These are phyloP conservation scores for Cyclotella choctawhatcheeana DNA, from an alignment of 108 stramenopile genomes.

Conservation along the genomic window DNA sequence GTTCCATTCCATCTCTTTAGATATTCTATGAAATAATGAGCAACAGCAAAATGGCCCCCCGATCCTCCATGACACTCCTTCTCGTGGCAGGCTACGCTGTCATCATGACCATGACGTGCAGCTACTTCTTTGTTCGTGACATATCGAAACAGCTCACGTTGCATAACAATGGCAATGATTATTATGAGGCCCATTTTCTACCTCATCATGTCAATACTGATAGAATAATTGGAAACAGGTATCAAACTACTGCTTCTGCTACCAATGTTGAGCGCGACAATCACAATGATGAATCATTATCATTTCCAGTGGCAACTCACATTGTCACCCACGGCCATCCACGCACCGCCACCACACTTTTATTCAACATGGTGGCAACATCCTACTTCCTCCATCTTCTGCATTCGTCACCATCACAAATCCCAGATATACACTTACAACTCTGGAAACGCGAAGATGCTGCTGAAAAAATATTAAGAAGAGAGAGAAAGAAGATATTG, in stretches of 20 bases:
- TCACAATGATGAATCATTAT: not conserved
- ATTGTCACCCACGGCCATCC: slow-evolving; percentile 41
- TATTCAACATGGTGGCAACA: slow-evolving; percentile 47
- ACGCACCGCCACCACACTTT: slow-evolving; percentile 43
- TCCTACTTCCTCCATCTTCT: slow-evolving; percentile 40
- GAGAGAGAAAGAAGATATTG: slow-evolving; percentile 3
- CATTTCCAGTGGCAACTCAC: slow-evolving; percentile 6
- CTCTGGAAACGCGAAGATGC: slow-evolving; percentile 17
- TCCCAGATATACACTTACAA: slow-evolving; percentile 19
- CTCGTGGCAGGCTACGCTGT: slow-evolving; percentile 1
- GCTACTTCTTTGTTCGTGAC: slow-evolving; percentile 7
- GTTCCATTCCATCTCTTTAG: too few relatives aligned
- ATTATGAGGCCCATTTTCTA: not conserved
- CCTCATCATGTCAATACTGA: not conserved
- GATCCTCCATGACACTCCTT: not conserved
- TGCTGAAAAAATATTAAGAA: slow-evolving; percentile 1
- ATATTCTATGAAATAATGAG: too few relatives aligned
- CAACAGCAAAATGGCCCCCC: slow-evolving; percentile 5
- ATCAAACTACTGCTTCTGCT: not conserved
- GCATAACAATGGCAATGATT: not conserved
- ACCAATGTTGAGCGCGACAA: not conserved
- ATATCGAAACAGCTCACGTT: not conserved
- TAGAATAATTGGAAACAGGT: not conserved
- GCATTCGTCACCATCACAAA: slow-evolving; percentile 8
- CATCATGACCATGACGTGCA: slow-evolving; percentile 7